These are phyloP conservation scores for Fusarium neocosmosporiellum DNA, from an alignment of 2,329 filamentous ascomycete genomes.

Conservation along the genomic window DNA sequence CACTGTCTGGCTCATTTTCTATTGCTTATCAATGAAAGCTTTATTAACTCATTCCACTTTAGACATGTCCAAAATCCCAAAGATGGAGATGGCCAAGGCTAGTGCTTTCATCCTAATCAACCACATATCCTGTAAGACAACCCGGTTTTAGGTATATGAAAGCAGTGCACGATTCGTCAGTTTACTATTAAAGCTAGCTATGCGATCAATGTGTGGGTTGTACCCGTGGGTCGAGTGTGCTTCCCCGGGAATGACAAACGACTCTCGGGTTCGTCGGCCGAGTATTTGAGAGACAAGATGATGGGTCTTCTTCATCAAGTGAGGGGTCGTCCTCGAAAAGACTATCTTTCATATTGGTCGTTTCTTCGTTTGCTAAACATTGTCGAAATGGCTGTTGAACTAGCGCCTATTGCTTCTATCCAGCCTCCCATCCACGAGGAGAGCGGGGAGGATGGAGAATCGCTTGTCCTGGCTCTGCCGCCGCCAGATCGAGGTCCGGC, in stretches of 20 bases:
- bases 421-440: background rate
- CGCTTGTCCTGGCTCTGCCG: conserved; percentile 15
- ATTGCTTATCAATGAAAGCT: background rate
- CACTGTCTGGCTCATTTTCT: no score
- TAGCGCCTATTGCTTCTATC: background rate
- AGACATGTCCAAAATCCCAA: background rate
- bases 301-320: background rate
- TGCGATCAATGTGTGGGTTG: background rate
- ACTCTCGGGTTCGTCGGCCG: background rate
- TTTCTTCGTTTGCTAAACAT: background rate
- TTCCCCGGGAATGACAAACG: background rate
- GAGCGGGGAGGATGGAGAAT: background rate
- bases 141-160: background rate
- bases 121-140: background rate
- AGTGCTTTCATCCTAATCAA: background rate
- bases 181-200: fast-evolving
- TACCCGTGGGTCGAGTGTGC: background rate
- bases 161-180: background rate
- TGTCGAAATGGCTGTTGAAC: background rate
- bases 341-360: no score
- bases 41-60: background rate
- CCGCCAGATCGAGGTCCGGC: conserved; percentile 30
- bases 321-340: background rate
- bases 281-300: background rate
- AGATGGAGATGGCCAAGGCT: background rate